Base-by-base conservation (phyloP, 2,329 filamentous ascomycete genomes). In the Fusarium anguioides region DNA sequence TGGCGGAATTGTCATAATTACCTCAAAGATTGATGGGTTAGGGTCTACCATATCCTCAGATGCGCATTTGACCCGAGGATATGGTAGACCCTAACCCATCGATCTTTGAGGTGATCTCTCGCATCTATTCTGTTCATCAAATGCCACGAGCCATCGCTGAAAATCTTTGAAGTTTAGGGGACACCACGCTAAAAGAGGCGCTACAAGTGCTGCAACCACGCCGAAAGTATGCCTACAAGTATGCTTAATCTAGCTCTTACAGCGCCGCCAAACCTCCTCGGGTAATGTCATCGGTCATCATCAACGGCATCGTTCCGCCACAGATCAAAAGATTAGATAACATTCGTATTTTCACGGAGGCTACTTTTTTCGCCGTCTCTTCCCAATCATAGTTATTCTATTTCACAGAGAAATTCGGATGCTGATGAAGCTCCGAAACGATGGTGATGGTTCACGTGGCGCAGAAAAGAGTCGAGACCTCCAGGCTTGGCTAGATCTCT, bases 381-480 rank as follows among this genome's bases (percentile, higher is more conserved):
- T 48, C 9, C 0, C 4, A 31, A 9, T 5, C 11, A 35, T 21
- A 15, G 7, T 35, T 17, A 5, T 33, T 5, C 33, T 14, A 27
- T 41, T 23, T n/a, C 46, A 17, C 33, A 49, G 40, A 14, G 31
- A 20, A 17, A 15, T 10, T 68, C 64, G 64, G 64, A 26, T 2
- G 8, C 24, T 68, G 44, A 68, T 56, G 11, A 61, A 65, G 45
- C 42, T 42, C 64, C 64, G 64, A 61, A 18, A 10, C 8, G 26
- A 27, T 27, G 6, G 26, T 10, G 6, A 27, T 24, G 14, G 40
- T 33, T 40, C 52, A 64, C 37, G 52, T 54, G 64, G 33, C 6
- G 35, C 29, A 5, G n/a, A 17, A 27, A 27, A 51, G 14, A 21
- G 45, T 52, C 55, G 21, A 35, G 57, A 45, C 55, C 58, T 21